phyloP scores from a whole-genome alignment of 1,139 yeast genomes.

The Yamadazyma triangularis region DNA sequence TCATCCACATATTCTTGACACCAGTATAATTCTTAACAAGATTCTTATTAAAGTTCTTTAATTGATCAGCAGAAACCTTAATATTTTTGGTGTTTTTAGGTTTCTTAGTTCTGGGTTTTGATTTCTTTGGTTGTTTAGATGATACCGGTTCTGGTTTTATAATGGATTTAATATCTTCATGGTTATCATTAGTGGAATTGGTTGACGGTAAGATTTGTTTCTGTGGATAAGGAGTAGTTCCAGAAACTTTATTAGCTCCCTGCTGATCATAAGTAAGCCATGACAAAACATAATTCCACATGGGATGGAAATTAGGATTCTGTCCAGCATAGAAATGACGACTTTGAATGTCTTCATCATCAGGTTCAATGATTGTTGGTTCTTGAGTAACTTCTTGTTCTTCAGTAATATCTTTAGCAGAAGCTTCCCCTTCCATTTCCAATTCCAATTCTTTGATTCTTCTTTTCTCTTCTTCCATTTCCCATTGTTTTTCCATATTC shows the following conservation, averaged over 20 bases:
- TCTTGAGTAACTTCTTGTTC: slow-evolving; percentile 4
- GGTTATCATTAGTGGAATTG: neutral
- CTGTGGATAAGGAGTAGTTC: neutral
- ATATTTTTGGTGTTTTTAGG: slow-evolving; percentile 7
- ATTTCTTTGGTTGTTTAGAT: neutral
- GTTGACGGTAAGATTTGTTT: neutral
- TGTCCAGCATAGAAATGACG: slow-evolving; percentile 17
- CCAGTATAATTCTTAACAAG: too few species aligned
- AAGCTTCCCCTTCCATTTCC: slow-evolving; percentile 1
- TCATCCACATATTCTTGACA: slow-evolving; percentile 33
- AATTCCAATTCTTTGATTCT: slow-evolving; percentile 10
- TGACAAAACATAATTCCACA: slow-evolving; percentile 35
- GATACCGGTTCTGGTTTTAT: neutral
- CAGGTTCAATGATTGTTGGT: slow-evolving; percentile 10
- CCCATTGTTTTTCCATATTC: slow-evolving; percentile 22
- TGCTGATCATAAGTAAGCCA: slow-evolving; percentile 30
- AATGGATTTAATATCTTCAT: neutral
- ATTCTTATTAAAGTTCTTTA: slow-evolving; percentile 2
- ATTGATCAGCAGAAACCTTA: slow-evolving; percentile 9
- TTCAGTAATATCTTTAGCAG: neutral
- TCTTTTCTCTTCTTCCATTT: slow-evolving; percentile 14
- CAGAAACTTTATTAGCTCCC: neutral
- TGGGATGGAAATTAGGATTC: slow-evolving; percentile 28
- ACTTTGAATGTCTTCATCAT: slow-evolving; percentile 4
- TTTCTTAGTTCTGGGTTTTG: neutral